Percentiles rank a stretch among this genome's conserved stretches.
phyloP scores from a whole-genome alignment of 371 early-diverging fungal genomes.

The Mortierella sp. region DNA sequence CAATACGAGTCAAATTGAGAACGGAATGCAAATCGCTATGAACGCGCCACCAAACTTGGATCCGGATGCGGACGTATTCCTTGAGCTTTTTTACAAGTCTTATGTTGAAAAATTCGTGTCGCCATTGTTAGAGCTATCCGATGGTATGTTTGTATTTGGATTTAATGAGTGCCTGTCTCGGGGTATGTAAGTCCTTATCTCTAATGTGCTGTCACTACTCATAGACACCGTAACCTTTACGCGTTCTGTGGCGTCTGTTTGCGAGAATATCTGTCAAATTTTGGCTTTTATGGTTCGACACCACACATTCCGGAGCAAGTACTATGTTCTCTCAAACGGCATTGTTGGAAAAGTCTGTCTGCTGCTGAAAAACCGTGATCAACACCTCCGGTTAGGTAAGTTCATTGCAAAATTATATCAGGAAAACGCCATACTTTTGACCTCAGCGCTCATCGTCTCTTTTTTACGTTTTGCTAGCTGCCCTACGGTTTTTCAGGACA shows the following conservation, averaged over 20 bases:
- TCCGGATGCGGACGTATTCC: slow-evolving; percentile 79
- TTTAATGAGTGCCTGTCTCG: not conserved
- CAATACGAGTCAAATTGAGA: slow-evolving; percentile 45
- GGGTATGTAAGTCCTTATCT: not conserved
- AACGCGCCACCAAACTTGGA: slow-evolving; percentile 59
- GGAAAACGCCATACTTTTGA: not conserved
- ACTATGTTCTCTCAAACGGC: slow-evolving; percentile 74
- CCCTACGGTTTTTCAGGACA: slow-evolving; percentile 82
- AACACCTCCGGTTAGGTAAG: slow-evolving; percentile 79
- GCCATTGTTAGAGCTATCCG: slow-evolving; percentile 67
- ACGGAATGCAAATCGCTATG: slow-evolving; percentile 39
- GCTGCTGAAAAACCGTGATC: slow-evolving; percentile 76
- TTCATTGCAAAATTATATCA: slow-evolving; percentile 43
- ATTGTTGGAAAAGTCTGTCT: slow-evolving; percentile 70
- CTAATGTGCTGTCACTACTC: not conserved
- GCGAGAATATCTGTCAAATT: slow-evolving; percentile 79
- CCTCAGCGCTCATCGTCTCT: not conserved
- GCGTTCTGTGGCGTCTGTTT: slow-evolving; percentile 55
- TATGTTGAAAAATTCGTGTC: slow-evolving; percentile 67
- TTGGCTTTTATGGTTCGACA: slow-evolving; percentile 75
- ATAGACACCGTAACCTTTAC: slow-evolving; percentile 31
- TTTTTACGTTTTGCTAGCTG: slow-evolving; percentile 62
- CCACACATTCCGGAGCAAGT: slow-evolving; percentile 85
- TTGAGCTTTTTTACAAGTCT: slow-evolving; percentile 79
- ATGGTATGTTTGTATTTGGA: slow-evolving; percentile 21